Evolutionary conservation across 306 rosid genomes (phyloP).

Genomic region (Aeschynomene evenia): DNA sequence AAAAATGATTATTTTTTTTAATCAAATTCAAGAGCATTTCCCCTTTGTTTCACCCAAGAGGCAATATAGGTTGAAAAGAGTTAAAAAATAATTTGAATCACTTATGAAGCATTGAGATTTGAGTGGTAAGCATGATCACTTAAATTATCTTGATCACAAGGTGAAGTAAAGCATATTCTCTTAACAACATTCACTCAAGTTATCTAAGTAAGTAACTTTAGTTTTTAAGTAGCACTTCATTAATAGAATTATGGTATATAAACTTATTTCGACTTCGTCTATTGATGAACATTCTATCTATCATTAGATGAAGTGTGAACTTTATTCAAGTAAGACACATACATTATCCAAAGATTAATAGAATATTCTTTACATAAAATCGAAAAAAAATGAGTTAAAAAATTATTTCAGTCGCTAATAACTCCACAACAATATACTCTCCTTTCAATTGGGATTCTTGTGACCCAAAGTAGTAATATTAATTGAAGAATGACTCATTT

Average conservation of each 20-base stretch:
- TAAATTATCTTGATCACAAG: too few relatives aligned
- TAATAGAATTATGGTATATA: too few relatives aligned
- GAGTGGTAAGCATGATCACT: not conserved
- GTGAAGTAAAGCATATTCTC: conserved; percentile 8
- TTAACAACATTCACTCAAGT: not conserved
- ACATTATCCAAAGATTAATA: too few relatives aligned
- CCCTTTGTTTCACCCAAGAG: not conserved
- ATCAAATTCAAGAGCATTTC: not conserved
- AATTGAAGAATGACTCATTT: conserved; percentile 14
- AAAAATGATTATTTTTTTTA: too few relatives aligned
- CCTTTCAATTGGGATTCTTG: not conserved
- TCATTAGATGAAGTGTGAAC: too few relatives aligned
- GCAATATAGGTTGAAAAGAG: not conserved
- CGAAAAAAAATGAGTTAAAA: too few relatives aligned
- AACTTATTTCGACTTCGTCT: too few relatives aligned
- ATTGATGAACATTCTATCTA: too few relatives aligned
- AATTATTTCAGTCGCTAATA: too few relatives aligned
- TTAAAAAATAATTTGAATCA: conserved; percentile 14
- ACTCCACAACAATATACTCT: not conserved
- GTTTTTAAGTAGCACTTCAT: not conserved
- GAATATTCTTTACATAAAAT: too few relatives aligned
- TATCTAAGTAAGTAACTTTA: not conserved
- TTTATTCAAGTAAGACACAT: too few relatives aligned
- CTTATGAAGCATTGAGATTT: not conserved
- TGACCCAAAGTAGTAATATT: not conserved